Evolutionary conservation across 1,284 basidiomycete genomes (phyloP).

Genomic region (Sporisorium sorghi): DNA sequence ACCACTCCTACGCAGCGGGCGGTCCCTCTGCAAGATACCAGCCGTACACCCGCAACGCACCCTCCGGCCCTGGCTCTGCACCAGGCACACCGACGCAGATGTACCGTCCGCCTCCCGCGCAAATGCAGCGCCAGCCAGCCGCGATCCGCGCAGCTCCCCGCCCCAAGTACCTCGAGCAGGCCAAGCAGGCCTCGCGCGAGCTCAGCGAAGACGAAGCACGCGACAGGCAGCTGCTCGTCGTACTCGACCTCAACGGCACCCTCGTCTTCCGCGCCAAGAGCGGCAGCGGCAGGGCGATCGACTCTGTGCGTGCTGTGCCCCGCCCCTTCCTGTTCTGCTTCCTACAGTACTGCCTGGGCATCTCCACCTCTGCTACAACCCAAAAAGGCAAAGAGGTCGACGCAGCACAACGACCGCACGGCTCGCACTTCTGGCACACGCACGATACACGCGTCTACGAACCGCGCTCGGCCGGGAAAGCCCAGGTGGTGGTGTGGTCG

Average conservation of each 20-base stretch:
- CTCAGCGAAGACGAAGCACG: constrained; percentile 21
- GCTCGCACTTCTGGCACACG: constrained; percentile 54
- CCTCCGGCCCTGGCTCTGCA: background rate
- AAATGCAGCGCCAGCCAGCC: constrained; percentile 6
- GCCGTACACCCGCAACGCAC: constrained; percentile 7
- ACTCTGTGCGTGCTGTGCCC: constrained; percentile 37
- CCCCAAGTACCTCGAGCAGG: constrained; percentile 22
- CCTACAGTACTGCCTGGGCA: constrained; percentile 72
- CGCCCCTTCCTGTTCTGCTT: constrained; percentile 79
- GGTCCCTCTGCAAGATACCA: constrained; percentile 6
- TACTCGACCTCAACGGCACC: constrained; percentile 85
- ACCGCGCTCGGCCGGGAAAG: constrained; percentile 72
- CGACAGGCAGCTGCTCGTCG: constrained; percentile 72
- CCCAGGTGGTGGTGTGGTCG: constrained; percentile 88
- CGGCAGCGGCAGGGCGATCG: constrained; percentile 21
- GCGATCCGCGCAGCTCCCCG: constrained; percentile 35
- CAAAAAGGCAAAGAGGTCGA: background rate
- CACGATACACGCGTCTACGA: background rate
- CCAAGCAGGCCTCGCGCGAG: constrained; percentile 5
- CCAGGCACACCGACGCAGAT: background rate
- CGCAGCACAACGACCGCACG: constrained; percentile 26
- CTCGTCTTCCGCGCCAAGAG: constrained; percentile 76
- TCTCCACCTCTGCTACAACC: constrained; percentile 6
- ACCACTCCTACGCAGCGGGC: constrained; percentile 2
- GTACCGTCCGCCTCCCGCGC: background rate